Base-by-base conservation (phyloP, 192 early-diverging fungal species). In the Diversispora eburnea region DNA sequence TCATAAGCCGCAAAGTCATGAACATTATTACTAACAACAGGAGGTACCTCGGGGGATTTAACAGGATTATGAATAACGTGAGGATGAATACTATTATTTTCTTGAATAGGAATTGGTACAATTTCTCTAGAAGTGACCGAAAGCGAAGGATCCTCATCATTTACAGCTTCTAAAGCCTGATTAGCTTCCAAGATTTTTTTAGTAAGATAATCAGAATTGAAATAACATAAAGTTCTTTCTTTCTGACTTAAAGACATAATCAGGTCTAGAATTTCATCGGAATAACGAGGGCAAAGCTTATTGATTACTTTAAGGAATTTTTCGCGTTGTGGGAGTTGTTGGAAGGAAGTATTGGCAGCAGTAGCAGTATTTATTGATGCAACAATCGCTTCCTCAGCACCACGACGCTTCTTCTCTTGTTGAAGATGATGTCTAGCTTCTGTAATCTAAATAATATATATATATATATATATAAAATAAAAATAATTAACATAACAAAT, bases 221-320 rank as follows among this genome's bases (percentile, higher is more conserved):
- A 84, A 10, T 80, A 48, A 51, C 83, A 84, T 33, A 82, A 48
- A 7, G 78, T 75, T n/a, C 83, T 71, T 55, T 84, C 83, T 54
- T 84, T 84, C 39, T 72, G 60, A 48, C 76, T 81, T 5, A 84
- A 68, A 12, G 80, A 78, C 63, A 84, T 57, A 13, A 84, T 48
- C 56, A 84, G 58, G 5, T 84, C 83, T 0, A 84, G 80, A 57
- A 84, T 82, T 48, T 84, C 83, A 8, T 59, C 48, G 2, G 46
- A 55, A 10, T 68, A 56, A 46, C 49, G 52, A 54, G 77, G 65
- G 1, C 76, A 77, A 48, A 71, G 64, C 42, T 69, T 62, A 10
- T 65, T 48, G 1, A 84, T 81, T 46, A 77, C 83, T 2, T 78
- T 67, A 48, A 59, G 39, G 63, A 84, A 73, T 67, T 75, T 77